These are phyloP conservation scores for Aspergillus clavatus DNA, from an alignment of 2,329 filamentous ascomycete genomes.

Conservation along the genomic window DNA sequence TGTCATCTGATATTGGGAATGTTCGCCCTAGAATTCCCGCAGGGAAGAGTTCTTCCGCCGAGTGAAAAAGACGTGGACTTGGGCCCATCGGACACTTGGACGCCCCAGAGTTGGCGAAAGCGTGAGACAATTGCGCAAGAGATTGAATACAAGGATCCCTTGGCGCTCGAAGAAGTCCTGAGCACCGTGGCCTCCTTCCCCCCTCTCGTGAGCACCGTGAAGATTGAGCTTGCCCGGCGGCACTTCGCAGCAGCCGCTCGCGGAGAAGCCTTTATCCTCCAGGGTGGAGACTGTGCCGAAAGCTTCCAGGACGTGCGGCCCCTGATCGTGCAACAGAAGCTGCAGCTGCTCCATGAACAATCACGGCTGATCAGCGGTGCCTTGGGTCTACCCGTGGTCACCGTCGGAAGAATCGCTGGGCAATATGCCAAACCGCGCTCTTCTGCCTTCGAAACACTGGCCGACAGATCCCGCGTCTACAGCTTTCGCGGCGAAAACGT, in stretches of 20 bases:
- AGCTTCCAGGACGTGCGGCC: constrained; percentile 90
- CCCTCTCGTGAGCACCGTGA: constrained; percentile 3
- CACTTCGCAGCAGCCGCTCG: constrained; percentile 46
- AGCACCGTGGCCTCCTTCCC: background rate
- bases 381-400: constrained; percentile 7
- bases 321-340: constrained; percentile 81
- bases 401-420: constrained; percentile 80
- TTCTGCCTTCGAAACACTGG: constrained; percentile 67
- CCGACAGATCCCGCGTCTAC: constrained; percentile 70
- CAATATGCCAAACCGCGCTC: constrained; percentile 93
- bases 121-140: background rate
- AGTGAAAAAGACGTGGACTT: background rate
- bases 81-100: constrained; percentile 1
- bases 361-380: constrained; percentile 1
- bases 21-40: background rate
- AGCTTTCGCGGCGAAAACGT: constrained; percentile 92
- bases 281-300: constrained; percentile 84
- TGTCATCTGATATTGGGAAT: background rate
- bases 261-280: constrained; percentile 82
- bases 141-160: constrained; percentile 1
- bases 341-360: constrained; percentile 65
- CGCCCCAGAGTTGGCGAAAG: background rate
- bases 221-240: constrained; percentile 3
- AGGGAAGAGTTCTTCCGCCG: background rate
- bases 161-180: background rate